Evolutionary conservation across 2,329 filamentous ascomycete species (phyloP).

Genomic region (Venturia carpophila): DNA sequence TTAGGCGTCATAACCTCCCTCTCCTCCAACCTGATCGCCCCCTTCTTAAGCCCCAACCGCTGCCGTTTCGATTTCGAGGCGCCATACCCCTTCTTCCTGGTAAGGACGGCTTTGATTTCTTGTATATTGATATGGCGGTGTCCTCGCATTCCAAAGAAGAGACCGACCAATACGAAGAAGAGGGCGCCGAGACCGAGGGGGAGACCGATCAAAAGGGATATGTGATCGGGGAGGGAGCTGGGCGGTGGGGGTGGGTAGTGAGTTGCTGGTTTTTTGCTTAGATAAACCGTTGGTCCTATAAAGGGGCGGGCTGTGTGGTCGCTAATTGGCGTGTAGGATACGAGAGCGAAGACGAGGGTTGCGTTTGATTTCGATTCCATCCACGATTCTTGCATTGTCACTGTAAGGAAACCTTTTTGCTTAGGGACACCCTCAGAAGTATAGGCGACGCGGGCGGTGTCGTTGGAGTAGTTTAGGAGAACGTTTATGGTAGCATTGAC

Average conservation of each 20-base stretch:
- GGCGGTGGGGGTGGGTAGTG: constrained; percentile 31
- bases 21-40: constrained; percentile 28
- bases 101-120: constrained; percentile 30
- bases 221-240: constrained; percentile 26
- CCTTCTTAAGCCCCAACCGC: constrained; percentile 28
- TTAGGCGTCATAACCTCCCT: constrained; percentile 26
- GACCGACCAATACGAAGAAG: constrained; percentile 30
- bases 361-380: constrained; percentile 32
- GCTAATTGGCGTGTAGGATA: constrained; percentile 28
- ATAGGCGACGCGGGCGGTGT: constrained; percentile 27
- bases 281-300: constrained; percentile 32
- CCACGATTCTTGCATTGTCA: constrained; percentile 36
- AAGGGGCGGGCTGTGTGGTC: constrained; percentile 25
- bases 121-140: constrained; percentile 29
- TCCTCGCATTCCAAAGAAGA: constrained; percentile 37
- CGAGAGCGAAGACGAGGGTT: constrained; percentile 30
- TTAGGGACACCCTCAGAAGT: constrained; percentile 32
- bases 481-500: constrained; percentile 25
- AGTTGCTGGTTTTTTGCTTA: constrained; percentile 29
- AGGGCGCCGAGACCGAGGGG: constrained; percentile 34
- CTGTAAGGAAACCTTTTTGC: constrained; percentile 32
- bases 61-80: constrained; percentile 31
- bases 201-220: constrained; percentile 36
- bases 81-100: constrained; percentile 32
- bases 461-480: constrained; percentile 31